Base-by-base conservation (phyloP, 2,329 filamentous ascomycete species). In the Fusarium solani-melongenae region DNA sequence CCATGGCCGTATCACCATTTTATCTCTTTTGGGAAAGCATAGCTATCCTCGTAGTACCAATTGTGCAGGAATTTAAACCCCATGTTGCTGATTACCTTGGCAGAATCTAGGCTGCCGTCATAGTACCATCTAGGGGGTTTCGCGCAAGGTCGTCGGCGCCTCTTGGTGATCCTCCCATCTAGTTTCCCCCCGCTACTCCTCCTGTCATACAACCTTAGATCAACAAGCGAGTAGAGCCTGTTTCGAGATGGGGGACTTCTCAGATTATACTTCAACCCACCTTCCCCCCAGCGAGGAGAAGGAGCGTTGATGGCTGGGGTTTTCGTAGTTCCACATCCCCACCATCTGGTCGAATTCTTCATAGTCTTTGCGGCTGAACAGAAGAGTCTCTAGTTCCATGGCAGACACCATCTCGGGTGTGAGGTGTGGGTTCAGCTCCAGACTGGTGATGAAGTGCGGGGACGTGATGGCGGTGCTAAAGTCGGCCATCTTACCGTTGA, bases 401-500 rank as follows among this genome's bases (percentile, higher is more conserved):
- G 2, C 7, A 8, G 29, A 5, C 29, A 33, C 4, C 62, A 59
- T 31, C 11, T 33, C 29, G 7, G 34, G 67, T 8, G 38, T 29
- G 14, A 71, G 34, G 8, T 41, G 29, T 6, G 55, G 59, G 20
- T 60, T 67, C 38, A 63, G 33, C 55, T 71, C 67, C 4, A 56
- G 63, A 12, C 27, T 67, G 8, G 44, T 76, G 10, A 71, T 10
- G 31, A 67, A 74, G 60, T 80, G 78, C 14, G 78, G 78, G 9
- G 67, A 17, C 7, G 78, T 80, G 22, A 78, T 56, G 55, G 76
- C 62, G 6, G 36, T 72, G 67, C 77, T 79, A 49, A 80, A 77
- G 64, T 80, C 75, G 58, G 60, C 31, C 4, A 77, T 2, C 49
- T 78, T 79, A 57, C 71, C 66, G 62, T 56, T 62, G 61, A 78